These are phyloP conservation scores for Penicillium sp. DNA, from an alignment of 2,329 filamentous ascomycete genomes.

Conservation along the genomic window DNA sequence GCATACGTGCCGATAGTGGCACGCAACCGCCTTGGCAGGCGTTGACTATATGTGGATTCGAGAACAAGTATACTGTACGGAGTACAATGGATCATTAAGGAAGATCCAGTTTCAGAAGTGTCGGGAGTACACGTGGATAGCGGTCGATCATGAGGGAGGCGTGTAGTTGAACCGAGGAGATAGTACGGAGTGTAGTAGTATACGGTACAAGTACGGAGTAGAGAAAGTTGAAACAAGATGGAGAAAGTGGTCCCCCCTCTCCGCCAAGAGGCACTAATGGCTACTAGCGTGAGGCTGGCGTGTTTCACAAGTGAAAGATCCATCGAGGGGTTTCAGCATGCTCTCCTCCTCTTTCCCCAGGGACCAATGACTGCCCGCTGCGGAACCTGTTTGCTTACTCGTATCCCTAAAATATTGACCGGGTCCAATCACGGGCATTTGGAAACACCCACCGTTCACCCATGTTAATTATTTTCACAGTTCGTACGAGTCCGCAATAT, in stretches of 20 bases:
- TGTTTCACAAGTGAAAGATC: conserved; percentile 32
- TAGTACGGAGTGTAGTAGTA: background rate
- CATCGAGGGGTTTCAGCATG: conserved; percentile 30
- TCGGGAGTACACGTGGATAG: background rate
- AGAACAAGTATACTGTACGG: too few species aligned
- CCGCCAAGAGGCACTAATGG: conserved; percentile 19
- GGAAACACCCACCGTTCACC: background rate
- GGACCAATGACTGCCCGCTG: background rate
- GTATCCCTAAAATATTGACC: background rate
- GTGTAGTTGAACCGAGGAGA: background rate
- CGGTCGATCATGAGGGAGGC: background rate
- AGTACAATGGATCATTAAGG: background rate
- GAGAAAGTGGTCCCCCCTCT: background rate
- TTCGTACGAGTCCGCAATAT: background rate
- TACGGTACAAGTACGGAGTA: background rate
- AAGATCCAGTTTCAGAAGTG: background rate
- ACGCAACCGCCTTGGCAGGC: too few species aligned
- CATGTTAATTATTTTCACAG: background rate
- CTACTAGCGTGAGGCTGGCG: conserved; percentile 27
- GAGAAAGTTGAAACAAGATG: background rate
- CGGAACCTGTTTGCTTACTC: background rate
- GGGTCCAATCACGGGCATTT: background rate
- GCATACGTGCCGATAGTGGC: background rate
- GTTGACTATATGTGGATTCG: too few species aligned
- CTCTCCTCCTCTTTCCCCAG: background rate